Base-by-base conservation (phyloP, 257 asterid species). In the Orobanche coerulescens region DNA sequence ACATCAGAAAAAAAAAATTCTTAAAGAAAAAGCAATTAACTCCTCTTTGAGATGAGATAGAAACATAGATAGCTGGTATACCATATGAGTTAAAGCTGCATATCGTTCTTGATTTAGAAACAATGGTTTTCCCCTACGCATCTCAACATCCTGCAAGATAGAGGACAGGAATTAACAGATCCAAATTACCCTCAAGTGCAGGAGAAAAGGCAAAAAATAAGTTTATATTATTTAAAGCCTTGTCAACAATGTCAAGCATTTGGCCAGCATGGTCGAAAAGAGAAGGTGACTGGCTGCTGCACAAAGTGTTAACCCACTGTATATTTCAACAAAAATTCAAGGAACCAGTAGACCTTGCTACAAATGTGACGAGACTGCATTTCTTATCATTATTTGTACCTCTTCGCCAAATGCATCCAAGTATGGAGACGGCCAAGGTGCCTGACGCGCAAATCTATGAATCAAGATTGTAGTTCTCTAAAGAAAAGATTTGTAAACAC, bases 391-490 rank as follows among this genome's bases (percentile, higher is more conserved):
- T n/a, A n/a, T n/a, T n/a, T n/a, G n/a, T 83, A 86, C 99, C 99
- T 93, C 99, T 84, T 93, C 99, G 58, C 99, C 99, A 47, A 79
- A 93, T 30, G 82, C 84, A 80, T 93, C 99, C 81, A 93, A 84
- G 73, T 93, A 93, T 1, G 92, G 99, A 62, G 99, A 93, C 30
- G 95, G 97, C 99, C 99, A 93, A 36, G 86, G 88, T 56, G 99
- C 95, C 76, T 86, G 95, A 62, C 95, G 94, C 65, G 94, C 94
- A 63, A 92, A 83, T 70, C 97, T 80, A 74, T 89, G 99, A 57
- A 93, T 96, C 78, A 89, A 69, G 68, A 93, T 81, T 26, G 95
- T 81, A 58, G 99, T 93, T 81, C 76, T 86, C 99, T 93, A 74
- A 68, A 64, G 30, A 44, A 60, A 65, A 71, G 56, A 66, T 66